Percentiles rank a stretch among this genome's conserved stretches.
phyloP scores from a whole-genome alignment of 2,329 filamentous ascomycete species.

The Plenodomus tracheiphilus region DNA sequence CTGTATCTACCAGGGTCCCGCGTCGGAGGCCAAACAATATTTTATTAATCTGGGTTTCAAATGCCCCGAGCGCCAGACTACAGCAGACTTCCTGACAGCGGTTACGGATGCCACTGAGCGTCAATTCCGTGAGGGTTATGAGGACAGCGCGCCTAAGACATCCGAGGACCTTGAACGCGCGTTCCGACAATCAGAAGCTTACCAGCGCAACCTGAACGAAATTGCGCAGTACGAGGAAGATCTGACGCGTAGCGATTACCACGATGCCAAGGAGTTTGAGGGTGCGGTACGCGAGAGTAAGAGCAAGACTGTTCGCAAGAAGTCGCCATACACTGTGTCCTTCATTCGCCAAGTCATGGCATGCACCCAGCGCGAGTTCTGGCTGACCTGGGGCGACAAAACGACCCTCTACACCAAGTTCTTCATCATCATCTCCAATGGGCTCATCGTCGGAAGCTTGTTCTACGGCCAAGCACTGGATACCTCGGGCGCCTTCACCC shows the following conservation, averaged over 20 bases:
- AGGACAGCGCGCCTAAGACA: conserved; percentile 69
- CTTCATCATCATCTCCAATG: conserved; percentile 76
- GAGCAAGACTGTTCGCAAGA: conserved; percentile 66
- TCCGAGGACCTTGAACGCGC: conserved; percentile 69
- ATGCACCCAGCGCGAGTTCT: conserved; percentile 73
- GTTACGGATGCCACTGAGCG: conserved; percentile 75
- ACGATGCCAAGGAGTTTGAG: conserved; percentile 67
- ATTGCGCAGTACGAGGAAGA: conserved; percentile 63
- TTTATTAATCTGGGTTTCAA: conserved; percentile 68
- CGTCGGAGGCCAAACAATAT: conserved; percentile 64
- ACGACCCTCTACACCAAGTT: conserved; percentile 73
- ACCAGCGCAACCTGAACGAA: conserved; percentile 63
- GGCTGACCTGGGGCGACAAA: conserved; percentile 75
- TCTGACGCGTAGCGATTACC: conserved; percentile 60
- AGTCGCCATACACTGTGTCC: conserved; percentile 76
- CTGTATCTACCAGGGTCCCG: conserved; percentile 68
- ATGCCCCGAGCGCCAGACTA: conserved; percentile 66
- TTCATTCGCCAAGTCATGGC: conserved; percentile 71
- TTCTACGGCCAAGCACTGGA: conserved; percentile 70
- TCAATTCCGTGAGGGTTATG: conserved; percentile 60
- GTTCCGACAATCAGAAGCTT: conserved; percentile 66
- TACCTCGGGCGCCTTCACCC: conserved; percentile 64
- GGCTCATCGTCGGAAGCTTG: conserved; percentile 74
- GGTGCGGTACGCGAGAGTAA: conserved; percentile 67
- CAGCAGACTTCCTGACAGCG: conserved; percentile 76